Evolutionary conservation across 2,329 filamentous ascomycete species (phyloP), one percentile per base, ranked within the genome.

Genomic region (Verticillium zaregamsianum): DNA sequence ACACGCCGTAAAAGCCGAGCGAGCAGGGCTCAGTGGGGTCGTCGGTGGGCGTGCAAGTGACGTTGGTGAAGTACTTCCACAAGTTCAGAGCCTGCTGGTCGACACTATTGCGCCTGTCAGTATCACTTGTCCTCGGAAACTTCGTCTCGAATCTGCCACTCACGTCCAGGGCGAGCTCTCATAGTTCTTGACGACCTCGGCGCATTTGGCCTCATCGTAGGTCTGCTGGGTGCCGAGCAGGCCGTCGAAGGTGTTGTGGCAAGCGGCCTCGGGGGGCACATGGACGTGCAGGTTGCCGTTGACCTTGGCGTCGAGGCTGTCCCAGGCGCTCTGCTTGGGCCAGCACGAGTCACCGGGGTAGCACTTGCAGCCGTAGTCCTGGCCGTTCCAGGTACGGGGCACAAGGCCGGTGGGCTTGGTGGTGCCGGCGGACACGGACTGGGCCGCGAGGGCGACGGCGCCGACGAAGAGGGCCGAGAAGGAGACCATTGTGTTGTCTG

Each of bases 41-140:
- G 1, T 64, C 64, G 1, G 75, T 76, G 1, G 74, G 74, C 7
- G 71, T 67, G 65, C 76, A 79, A 9, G 76, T 78, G 64, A 76
- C 73, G 66, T 78, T 78, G 59, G 76, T 77, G 64, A 74, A 77
- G 66, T 76, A 78, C n/a, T 75, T 77, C 76, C 76, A 78, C 33
- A 79, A 63, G 9, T 66, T 69, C 5, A 74, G 71, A 17, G 67
- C 67, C 14, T 69, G 68, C 60, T 72, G 68, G 14, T 70, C 68
- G 45, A 69, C 66, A 14, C 70, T 72, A 37, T 7, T 54, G 5
- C 4, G 3, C 0, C n/a, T n/a, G 12, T 57, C 15, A 20, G 57
- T 54, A 58, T 6, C 35, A 5, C 3, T 2, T 45, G 1, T 58
- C 49, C 17, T 55, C 3, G 14, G 5, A 3, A 3, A 11, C 1